phyloP scores from a whole-genome alignment of 2,329 filamentous ascomycete species.

The Venturia nashicola region DNA sequence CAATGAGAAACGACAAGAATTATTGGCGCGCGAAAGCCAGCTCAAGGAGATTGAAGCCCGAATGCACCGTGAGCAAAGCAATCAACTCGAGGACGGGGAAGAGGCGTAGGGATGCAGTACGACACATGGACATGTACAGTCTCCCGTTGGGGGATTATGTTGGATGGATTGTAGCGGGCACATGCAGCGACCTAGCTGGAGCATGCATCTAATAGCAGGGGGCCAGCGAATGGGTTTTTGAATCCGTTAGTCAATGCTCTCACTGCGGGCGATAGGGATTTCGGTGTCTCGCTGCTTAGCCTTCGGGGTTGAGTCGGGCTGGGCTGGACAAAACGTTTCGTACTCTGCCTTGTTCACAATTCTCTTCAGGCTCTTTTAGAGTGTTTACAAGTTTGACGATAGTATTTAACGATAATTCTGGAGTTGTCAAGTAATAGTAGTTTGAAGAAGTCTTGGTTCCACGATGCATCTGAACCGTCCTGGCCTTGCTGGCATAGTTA shows the following conservation, averaged over 20 bases:
- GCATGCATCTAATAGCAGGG: not conserved
- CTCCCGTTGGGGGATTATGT: not conserved
- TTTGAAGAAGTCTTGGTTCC: not conserved
- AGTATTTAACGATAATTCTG: not conserved
- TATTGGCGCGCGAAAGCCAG: slow-evolving; percentile 93
- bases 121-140: not conserved
- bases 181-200: not conserved
- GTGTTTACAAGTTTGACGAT: not conserved
- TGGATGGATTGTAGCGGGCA: not conserved
- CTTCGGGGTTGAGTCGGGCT: not conserved
- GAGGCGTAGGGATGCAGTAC: not conserved
- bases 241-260: not conserved
- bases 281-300: not conserved
- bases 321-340: not conserved
- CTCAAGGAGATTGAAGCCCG: slow-evolving; percentile 96
- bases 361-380: not conserved
- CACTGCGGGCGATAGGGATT: not conserved
- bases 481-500: not conserved
- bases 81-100: slow-evolving; percentile 15
- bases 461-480: not conserved
- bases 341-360: not conserved
- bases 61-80: slow-evolving; percentile 77
- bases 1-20: slow-evolving; percentile 98
- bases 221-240: not conserved
- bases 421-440: not conserved